Conservation (phyloP, 805 yeast genomes). For the Yamadazyma laniorum region DNA sequence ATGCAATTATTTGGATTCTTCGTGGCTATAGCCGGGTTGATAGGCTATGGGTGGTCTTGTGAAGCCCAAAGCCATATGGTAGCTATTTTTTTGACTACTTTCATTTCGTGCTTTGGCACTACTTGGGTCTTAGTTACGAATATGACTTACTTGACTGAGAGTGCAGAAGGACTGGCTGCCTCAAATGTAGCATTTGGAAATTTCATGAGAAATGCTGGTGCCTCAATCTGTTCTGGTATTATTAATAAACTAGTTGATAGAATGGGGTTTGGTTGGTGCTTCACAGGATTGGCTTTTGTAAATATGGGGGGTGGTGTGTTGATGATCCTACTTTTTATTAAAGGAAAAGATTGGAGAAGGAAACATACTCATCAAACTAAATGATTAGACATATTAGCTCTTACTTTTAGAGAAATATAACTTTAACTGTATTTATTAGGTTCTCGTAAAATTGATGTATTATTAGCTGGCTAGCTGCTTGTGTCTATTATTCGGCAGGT, state of each 20-base stretch:
- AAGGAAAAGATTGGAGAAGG: conserved; percentile 26
- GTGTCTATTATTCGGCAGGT: no score
- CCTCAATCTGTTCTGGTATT: conserved; percentile 51
- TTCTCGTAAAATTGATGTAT: no score
- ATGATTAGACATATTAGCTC: no score
- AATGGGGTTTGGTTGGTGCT: conserved; percentile 55
- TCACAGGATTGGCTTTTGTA: conserved; percentile 47
- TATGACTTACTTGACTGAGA: conserved; percentile 53
- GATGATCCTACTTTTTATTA: conserved; percentile 18
- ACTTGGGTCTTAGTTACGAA: conserved; percentile 55
- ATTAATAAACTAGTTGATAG: conserved; percentile 30
- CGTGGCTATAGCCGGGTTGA: conserved; percentile 42
- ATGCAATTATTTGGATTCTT: conserved; percentile 45
- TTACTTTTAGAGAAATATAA: no score
- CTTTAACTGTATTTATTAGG: no score
- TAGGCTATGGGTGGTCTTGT: conserved; percentile 55
- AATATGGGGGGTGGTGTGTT: conserved; percentile 18
- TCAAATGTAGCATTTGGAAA: conserved; percentile 54
- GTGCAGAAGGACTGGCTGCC: conserved; percentile 49
- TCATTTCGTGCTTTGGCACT: conserved; percentile 51
- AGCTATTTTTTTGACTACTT: conserved; percentile 20
- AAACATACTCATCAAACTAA: conserved; percentile 2
- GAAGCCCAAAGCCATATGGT: conserved; percentile 27
- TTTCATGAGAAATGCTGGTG: conserved; percentile 51
- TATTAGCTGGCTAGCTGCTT: no score